phyloP scores from a whole-genome alignment of 2,329 filamentous ascomycete genomes.

The Penicillium crustosum region DNA sequence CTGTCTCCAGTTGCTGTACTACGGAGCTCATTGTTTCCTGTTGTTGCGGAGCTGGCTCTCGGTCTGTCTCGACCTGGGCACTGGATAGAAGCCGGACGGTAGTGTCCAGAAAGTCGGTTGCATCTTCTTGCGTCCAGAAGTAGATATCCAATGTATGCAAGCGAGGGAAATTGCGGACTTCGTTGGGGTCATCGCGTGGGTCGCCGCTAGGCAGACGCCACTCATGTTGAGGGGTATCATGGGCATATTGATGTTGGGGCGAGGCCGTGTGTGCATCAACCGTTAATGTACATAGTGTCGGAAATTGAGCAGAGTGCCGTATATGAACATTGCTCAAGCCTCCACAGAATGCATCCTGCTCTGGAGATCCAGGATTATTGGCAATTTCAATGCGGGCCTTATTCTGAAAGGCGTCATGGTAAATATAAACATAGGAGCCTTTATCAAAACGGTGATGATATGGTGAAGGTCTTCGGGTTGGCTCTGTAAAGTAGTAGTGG shows the following conservation, averaged over 20 bases:
- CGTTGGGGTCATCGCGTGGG: conserved; percentile 53
- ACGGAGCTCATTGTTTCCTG: conserved; percentile 56
- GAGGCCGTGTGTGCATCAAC: conserved; percentile 47
- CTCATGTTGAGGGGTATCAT: conserved; percentile 41
- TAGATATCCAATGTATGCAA: conserved; percentile 64
- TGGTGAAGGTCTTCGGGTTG: conserved; percentile 51
- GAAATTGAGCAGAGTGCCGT: conserved; percentile 59
- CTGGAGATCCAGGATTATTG: conserved; percentile 61
- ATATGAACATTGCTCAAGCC: conserved; percentile 54
- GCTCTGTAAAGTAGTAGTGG: conserved; percentile 63
- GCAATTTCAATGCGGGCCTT: conserved; percentile 61
- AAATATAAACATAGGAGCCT: conserved; percentile 64
- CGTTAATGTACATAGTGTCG: conserved; percentile 58
- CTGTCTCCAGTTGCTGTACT: conserved; percentile 62
- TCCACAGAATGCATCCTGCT: conserved; percentile 66
- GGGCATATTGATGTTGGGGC: conserved; percentile 25
- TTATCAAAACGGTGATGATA: conserved; percentile 63
- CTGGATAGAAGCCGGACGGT: conserved; percentile 36
- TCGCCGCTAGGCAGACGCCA: conserved; percentile 60
- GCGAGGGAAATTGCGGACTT: conserved; percentile 52
- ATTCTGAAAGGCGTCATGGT: conserved; percentile 56
- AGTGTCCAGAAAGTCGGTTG: conserved; percentile 54
- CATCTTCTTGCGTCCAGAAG: conserved; percentile 63
- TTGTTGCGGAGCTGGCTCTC: conserved; percentile 39
- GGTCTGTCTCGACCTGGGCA: conserved; percentile 51